Base-by-base conservation (phyloP, 768 basidiomycete species). In the Mycena polygramma region DNA sequence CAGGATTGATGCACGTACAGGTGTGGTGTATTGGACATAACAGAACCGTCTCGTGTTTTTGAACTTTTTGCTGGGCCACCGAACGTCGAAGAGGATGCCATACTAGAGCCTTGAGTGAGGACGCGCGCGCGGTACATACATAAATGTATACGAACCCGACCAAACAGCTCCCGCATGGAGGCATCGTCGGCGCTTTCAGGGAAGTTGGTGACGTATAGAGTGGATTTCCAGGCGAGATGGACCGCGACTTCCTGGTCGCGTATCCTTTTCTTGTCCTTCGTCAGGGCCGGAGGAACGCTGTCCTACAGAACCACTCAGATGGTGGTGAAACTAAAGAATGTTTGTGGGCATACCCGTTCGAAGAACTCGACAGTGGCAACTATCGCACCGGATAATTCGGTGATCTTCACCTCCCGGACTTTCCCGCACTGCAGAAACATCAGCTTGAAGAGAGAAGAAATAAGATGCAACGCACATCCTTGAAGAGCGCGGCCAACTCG, bases 31-130 rank as follows among this genome's bases (percentile, higher is more conserved):
- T 71, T 99, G 98, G 1, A 99, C 85, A 79, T 99, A 99, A 76
- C 95, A 96, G 79, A 99, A 99, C 51, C 98, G 88, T 43, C 98
- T 85, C 2, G 93, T 92, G 66, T 83, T 90, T 81, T 96, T 97
- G 86, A 95, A 96, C 77, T 98, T 98, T 77, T 97, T 97, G 81
- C 95, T 97, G 7, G 98, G 98, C 97, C 97, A 99, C 39, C 98
- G 93, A 20, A 96, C 93, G 72, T 99, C 97, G 69, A 99, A 94
- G 63, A 99, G 88, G 7, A 86, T 88, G 13, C 98, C 98, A 80
- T 93, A 96, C 96, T 98, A 65, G 1, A 45, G 72, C 43, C 24
- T 14, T 46, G 26, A 70, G 45, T 41, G 71, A 65, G 19, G 15
- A 36, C 19, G 19, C 20, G 24, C 55, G 15, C 0, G 53, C 10